Evolutionary conservation across 2,329 filamentous ascomycete genomes (phyloP).

Genomic region (Pseudocercospora crystallina): DNA sequence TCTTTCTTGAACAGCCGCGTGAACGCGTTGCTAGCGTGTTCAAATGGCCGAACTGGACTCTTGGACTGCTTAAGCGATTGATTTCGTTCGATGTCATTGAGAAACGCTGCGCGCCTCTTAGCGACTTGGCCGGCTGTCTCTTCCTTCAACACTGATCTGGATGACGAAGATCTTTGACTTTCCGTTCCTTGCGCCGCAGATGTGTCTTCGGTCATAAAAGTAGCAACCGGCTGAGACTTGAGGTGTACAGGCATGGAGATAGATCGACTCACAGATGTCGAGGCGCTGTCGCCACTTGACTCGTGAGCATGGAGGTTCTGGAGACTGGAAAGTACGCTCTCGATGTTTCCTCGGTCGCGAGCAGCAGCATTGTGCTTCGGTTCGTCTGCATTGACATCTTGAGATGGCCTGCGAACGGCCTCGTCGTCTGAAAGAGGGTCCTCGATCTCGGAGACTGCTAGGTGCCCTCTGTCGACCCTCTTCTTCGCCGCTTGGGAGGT

Average conservation of each 20-base stretch:
- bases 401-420: slow-evolving; percentile 14
- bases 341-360: too few species aligned
- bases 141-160: slow-evolving; percentile 5
- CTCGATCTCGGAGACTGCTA: slow-evolving; percentile 12
- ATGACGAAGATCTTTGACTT: slow-evolving; percentile 3
- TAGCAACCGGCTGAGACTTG: too few species aligned
- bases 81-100: slow-evolving; percentile 30
- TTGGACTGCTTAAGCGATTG: slow-evolving; percentile 32
- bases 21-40: slow-evolving; percentile 40
- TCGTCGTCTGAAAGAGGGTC: slow-evolving; percentile 15
- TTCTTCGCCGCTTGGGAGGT: not conserved
- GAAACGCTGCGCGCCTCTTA: slow-evolving; percentile 32
- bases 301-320: too few species aligned
- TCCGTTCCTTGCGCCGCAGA: too few species aligned
- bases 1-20: slow-evolving; percentile 38
- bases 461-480: not conserved
- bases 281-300: too few species aligned
- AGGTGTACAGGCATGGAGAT: too few species aligned
- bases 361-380: too few species aligned
- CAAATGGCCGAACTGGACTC: slow-evolving; percentile 38
- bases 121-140: slow-evolving; percentile 17
- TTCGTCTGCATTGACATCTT: slow-evolving; percentile 1
- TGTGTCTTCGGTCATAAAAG: too few species aligned
- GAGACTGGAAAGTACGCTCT: too few species aligned
- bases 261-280: too few species aligned